These are phyloP conservation scores for Candida arabinofermentans DNA, from an alignment of 805 yeast species.

Conservation along the genomic window DNA sequence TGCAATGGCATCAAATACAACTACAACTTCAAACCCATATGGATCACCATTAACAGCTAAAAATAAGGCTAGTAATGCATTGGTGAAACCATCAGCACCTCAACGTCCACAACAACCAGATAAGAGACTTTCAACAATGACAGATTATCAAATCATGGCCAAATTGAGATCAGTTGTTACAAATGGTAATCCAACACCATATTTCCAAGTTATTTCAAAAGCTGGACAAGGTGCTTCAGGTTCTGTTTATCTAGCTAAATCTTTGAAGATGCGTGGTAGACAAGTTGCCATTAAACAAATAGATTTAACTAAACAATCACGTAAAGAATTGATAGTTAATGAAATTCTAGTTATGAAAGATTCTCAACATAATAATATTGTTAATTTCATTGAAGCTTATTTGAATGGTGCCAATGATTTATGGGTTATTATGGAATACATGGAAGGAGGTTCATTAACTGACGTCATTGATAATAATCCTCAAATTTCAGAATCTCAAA, in stretches of 20 bases:
- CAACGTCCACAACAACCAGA: slow-evolving; percentile 14
- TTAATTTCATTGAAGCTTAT: slow-evolving; percentile 89
- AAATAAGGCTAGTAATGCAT: slow-evolving; percentile 24
- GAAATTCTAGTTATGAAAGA: slow-evolving; percentile 97
- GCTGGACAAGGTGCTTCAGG: slow-evolving; percentile 99
- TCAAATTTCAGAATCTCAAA: slow-evolving; percentile 77
- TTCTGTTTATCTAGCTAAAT: slow-evolving; percentile 83
- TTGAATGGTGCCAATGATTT: slow-evolving; percentile 73
- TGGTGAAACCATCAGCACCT: slow-evolving; percentile 8
- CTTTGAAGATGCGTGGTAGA: slow-evolving; percentile 43
- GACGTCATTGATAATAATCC: slow-evolving; percentile 92
- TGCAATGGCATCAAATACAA: slow-evolving; percentile 22
- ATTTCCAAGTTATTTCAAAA: slow-evolving; percentile 69
- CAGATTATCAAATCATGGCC: slow-evolving; percentile 84
- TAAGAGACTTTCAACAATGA: slow-evolving; percentile 57
- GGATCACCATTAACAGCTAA: slow-evolving; percentile 24
- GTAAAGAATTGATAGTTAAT: slow-evolving; percentile 92
- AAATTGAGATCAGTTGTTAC: slow-evolving; percentile 80
- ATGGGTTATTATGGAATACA: slow-evolving; percentile 99
- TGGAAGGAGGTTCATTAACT: slow-evolving; percentile 98
- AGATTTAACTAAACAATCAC: slow-evolving; percentile 85
- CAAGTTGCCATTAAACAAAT: slow-evolving; percentile 96
- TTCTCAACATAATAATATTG: slow-evolving; percentile 90
- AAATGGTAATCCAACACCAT: slow-evolving; percentile 80
- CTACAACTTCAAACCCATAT: slow-evolving; percentile 10